Evolutionary conservation across 768 basidiomycete species (phyloP).

Genomic region (Boletus sensibilis): DNA sequence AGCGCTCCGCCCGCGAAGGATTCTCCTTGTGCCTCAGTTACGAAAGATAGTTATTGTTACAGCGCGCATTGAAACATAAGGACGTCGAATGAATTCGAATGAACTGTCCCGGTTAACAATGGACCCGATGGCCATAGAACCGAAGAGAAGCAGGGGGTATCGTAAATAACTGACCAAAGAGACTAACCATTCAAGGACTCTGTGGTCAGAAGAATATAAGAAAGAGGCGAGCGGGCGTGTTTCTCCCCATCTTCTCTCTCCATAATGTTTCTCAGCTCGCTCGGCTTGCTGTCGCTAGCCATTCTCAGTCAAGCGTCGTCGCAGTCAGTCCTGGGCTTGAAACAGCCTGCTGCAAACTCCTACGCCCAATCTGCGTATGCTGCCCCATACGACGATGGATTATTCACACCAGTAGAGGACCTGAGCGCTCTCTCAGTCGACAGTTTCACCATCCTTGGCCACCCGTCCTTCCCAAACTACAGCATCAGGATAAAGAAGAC

Average conservation of each 20-base stretch:
- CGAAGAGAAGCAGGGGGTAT: neutral
- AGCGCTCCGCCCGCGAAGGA: neutral
- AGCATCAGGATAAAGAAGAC: conserved; percentile 42
- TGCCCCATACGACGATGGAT: conserved; percentile 18
- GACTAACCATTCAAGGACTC: neutral
- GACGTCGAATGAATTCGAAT: neutral
- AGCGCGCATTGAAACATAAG: neutral
- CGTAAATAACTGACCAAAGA: neutral
- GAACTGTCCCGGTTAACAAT: neutral
- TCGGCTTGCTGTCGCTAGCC: conserved; percentile 19
- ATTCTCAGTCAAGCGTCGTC: conserved; percentile 12
- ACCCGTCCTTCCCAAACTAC: conserved; percentile 43
- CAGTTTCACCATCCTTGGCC: conserved; percentile 37
- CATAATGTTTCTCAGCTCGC: neutral
- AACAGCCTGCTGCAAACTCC: neutral
- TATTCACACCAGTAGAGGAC: conserved; percentile 33
- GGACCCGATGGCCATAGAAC: neutral
- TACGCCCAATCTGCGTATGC: neutral
- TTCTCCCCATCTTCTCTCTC: neutral
- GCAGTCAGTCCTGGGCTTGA: conserved; percentile 22
- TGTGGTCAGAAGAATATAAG: neutral
- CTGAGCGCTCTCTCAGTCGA: conserved; percentile 26
- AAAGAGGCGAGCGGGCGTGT: neutral
- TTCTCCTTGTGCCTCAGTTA: neutral
- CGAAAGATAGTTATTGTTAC: neutral